Conservation (phyloP, 1,139 yeast genomes). For the Candida pseudocylindracea region DNA sequence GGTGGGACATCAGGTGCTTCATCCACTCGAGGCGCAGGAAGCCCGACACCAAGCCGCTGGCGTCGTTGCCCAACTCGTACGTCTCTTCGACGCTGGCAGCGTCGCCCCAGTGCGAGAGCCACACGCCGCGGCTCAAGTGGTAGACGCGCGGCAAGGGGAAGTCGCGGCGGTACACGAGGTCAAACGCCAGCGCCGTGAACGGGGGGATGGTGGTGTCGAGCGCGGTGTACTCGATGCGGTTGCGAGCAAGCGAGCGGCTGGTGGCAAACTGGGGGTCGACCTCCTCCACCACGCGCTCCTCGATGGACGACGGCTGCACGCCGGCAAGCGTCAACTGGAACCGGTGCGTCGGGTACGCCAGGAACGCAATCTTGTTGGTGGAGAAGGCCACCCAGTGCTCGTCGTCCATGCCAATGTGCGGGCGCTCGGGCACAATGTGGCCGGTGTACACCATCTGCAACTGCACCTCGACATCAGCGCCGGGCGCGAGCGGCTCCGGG, state of each 20-base stretch:
- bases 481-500: slow-evolving; percentile 49
- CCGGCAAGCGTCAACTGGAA: slow-evolving; percentile 31
- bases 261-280: slow-evolving; percentile 41
- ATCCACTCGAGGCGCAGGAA: slow-evolving; percentile 67
- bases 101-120: slow-evolving; percentile 30
- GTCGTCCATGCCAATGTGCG: slow-evolving; percentile 32
- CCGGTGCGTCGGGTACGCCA: slow-evolving; percentile 37
- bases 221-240: too few species aligned
- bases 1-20: slow-evolving; percentile 19
- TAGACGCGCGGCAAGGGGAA: slow-evolving; percentile 14
- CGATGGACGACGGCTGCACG: slow-evolving; percentile 10
- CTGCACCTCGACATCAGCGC: slow-evolving; percentile 23
- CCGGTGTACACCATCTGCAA: slow-evolving; percentile 31
- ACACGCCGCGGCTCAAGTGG: slow-evolving; percentile 46
- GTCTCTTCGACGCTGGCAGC: slow-evolving; percentile 50
- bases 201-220: too few species aligned
- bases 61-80: slow-evolving; percentile 60
- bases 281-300: slow-evolving; percentile 15
- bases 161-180: too few species aligned
- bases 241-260: slow-evolving; percentile 32
- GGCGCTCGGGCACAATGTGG: slow-evolving; percentile 39
- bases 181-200: too few species aligned
- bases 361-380: slow-evolving; percentile 32
- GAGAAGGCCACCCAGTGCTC: slow-evolving; percentile 35
- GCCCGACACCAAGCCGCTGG: slow-evolving; percentile 43